phyloP scores from a whole-genome alignment of 169 alveolate genomes.

The Plasmodium ovale region DNA sequence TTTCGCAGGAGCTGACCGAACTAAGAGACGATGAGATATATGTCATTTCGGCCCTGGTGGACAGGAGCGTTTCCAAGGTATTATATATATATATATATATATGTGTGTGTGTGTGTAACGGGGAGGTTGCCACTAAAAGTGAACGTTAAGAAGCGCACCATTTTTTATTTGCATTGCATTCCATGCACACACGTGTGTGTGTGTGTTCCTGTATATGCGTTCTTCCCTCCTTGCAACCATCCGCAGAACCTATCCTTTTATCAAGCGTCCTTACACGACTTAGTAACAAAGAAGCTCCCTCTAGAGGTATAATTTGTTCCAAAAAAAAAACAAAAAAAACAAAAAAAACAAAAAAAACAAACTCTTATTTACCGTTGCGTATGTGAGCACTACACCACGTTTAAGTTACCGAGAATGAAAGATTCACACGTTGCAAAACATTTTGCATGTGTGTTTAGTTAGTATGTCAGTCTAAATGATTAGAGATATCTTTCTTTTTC shows the following conservation, averaged over 20 bases:
- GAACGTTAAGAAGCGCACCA: no score
- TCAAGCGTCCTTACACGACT: constrained; percentile 77
- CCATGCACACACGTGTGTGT: not conserved
- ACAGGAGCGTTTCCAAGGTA: constrained; percentile 79
- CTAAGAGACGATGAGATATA: constrained; percentile 78
- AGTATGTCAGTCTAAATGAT: no score
- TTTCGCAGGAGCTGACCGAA: constrained; percentile 73
- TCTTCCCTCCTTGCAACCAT: no score
- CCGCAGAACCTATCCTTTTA: constrained; percentile 51
- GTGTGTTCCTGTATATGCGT: not conserved
- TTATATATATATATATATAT: not conserved
- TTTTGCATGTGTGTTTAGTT: no score
- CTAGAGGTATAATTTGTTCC: constrained; percentile 27
- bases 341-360: not conserved
- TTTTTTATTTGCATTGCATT: no score
- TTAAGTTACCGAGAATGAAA: no score
- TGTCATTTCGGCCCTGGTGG: constrained; percentile 80
- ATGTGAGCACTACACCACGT: no score
- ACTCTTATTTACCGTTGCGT: no score
- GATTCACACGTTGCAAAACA: no score
- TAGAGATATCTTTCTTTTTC: no score
- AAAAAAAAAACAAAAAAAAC: constrained; percentile 43
- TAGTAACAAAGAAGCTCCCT: constrained; percentile 76
- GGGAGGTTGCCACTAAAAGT: no score
- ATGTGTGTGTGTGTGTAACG: no score